These are phyloP conservation scores for Pestalotiopsis fici DNA, from an alignment of 2,329 filamentous ascomycete genomes.

Conservation along the genomic window DNA sequence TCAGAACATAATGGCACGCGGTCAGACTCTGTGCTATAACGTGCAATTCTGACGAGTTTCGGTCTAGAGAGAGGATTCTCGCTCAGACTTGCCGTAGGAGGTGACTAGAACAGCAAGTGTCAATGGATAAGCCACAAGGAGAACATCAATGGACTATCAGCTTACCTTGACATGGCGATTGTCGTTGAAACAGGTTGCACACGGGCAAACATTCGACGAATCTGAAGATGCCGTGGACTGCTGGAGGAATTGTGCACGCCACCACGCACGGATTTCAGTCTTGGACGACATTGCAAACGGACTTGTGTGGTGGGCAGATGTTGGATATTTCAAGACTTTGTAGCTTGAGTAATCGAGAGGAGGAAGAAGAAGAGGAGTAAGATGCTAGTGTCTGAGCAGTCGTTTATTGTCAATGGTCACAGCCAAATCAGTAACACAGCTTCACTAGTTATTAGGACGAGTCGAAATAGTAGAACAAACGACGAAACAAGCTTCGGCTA, in stretches of 20 bases:
- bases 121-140: background rate
- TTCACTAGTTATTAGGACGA: background rate
- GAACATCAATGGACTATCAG: background rate
- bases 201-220: conserved; percentile 8
- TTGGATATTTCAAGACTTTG: background rate
- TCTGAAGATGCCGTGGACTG: background rate
- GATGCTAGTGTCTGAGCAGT: background rate
- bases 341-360: background rate
- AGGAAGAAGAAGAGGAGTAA: background rate
- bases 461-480: background rate
- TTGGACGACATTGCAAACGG: background rate
- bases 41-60: background rate
- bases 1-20: conserved; percentile 21
- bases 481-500: background rate
- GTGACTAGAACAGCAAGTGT: background rate
- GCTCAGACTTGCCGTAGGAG: background rate
- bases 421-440: background rate
- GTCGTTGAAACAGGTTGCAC: conserved; percentile 9
- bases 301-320: background rate
- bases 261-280: conserved; percentile 6
- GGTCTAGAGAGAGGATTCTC: conserved; percentile 2
- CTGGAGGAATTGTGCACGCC: conserved; percentile 5
- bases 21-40: conserved; percentile 23
- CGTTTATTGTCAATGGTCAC: background rate
- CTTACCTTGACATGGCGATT: background rate